Conservation (phyloP, 2,329 filamentous ascomycete species). For the Hypoxylon sp. region DNA sequence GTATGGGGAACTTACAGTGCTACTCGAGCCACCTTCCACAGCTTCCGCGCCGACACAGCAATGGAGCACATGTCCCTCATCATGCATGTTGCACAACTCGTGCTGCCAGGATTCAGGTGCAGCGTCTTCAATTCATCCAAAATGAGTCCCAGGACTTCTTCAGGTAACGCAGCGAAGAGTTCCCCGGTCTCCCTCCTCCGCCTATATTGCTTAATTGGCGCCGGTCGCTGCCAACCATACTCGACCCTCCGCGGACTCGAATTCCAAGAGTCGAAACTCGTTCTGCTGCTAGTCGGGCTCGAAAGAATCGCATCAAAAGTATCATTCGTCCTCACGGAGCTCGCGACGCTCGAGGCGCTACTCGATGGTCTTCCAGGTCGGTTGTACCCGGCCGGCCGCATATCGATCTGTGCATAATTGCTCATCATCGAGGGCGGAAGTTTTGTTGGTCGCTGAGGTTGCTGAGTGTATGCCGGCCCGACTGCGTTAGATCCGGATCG, state of each 20-base stretch:
- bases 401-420: conserved; percentile 53
- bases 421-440: conserved; percentile 48
- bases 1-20: conserved; percentile 62
- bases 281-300: conserved; percentile 56
- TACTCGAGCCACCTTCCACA: conserved; percentile 65
- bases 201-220: conserved; percentile 56
- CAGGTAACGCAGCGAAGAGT: conserved; percentile 68
- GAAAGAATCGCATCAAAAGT: conserved; percentile 53
- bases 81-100: conserved; percentile 75
- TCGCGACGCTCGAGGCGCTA: conserved; percentile 48
- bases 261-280: conserved; percentile 60
- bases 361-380: conserved; percentile 47
- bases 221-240: conserved; percentile 54
- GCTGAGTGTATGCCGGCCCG: conserved; percentile 40
- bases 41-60: conserved; percentile 65
- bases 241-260: conserved; percentile 51
- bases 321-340: conserved; percentile 49
- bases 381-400: conserved; percentile 48
- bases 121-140: conserved; percentile 66
- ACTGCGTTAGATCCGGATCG: conserved; percentile 42
- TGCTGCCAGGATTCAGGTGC: conserved; percentile 64
- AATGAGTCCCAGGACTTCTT: conserved; percentile 72
- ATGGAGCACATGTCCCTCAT: conserved; percentile 72
- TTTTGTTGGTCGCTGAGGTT: conserved; percentile 42
- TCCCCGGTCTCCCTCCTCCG: conserved; percentile 62